phyloP scores from a whole-genome alignment of 129 eudicot genomes.

The Artemisia tridentata region DNA sequence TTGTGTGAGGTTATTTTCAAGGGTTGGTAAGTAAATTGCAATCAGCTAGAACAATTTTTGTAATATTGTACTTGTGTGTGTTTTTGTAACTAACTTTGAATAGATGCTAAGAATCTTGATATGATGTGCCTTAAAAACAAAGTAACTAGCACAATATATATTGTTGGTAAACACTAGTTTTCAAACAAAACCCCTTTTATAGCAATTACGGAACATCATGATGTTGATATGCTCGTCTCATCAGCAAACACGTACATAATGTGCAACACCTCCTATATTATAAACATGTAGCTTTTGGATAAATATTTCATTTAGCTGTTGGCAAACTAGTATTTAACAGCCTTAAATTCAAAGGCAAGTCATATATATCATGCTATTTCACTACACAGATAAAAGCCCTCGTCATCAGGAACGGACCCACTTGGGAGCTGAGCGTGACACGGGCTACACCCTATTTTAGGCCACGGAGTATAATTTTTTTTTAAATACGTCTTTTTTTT shows the following conservation, averaged over 20 bases:
- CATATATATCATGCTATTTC: too few relatives aligned
- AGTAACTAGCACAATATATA: constrained; percentile 26
- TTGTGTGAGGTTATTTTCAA: constrained; percentile 6
- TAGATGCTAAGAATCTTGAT: constrained; percentile 22
- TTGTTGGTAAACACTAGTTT: constrained; percentile 35
- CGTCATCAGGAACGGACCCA: too few relatives aligned
- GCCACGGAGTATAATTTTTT: too few relatives aligned
- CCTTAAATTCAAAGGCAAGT: too few relatives aligned
- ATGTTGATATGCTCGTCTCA: constrained; percentile 4
- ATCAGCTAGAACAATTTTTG: constrained; percentile 12
- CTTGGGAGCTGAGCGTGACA: too few relatives aligned
- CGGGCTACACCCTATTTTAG: too few relatives aligned
- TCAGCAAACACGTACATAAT: too few relatives aligned
- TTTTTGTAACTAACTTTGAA: constrained; percentile 28
- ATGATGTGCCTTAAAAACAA: constrained; percentile 33
- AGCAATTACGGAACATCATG: constrained; percentile 24
- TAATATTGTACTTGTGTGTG: constrained; percentile 8
- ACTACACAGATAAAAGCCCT: too few relatives aligned
- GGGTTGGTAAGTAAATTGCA: constrained; percentile 24
- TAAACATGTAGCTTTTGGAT: too few relatives aligned
- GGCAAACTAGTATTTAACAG: too few relatives aligned
- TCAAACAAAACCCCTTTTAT: constrained; percentile 19
- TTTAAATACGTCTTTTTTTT: too few relatives aligned
- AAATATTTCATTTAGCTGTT: background rate
- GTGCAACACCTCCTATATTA: too few relatives aligned